Evolutionary conservation across 495 filamentous ascomycete species (phyloP), one percentile per base, ranked within the genome.

Genomic region (Clavariopsis aquatica): DNA sequence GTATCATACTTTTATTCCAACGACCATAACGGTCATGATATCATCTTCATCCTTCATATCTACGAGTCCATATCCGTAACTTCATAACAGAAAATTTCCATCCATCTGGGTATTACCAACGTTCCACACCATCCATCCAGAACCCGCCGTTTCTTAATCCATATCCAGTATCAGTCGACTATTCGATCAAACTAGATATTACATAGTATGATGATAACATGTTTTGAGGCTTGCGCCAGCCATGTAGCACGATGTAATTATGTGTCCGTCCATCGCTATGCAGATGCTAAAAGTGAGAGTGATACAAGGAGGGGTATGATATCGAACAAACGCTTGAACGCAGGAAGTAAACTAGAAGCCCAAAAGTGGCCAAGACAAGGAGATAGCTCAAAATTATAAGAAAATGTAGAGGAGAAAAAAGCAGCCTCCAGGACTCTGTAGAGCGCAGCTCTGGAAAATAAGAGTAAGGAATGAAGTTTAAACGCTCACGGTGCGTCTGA

Each of bases 401-500:
- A 43, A 34, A 28, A 49, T 41, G 15, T 38, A 26, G 51, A 52
- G 17, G 28, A 28, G 24, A 23, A 8, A 29, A 52, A 66, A 49
- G 49, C 20, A 58, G 63, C 47, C 64, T 57, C 64, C 59, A 31
- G 64, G 64, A 62, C 59, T 49, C 13, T 45, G 6, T 5, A 34
- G 65, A 68, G 65, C 65, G 34, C 65, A 63, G 65, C 65, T 68
- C 65, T 8, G 0, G 23, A n/a, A 55, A 66, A 34, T 19, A 22
- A 20, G 36, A 19, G 51, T 5, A 4, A 27, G 10, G 26, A 15
- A 31, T 53, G 51, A 31, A 53, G 29, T 31, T 68, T 31, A 71
- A 20, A 86, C 80, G 66, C 81, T 84, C 23, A 84, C 84, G 2
- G 85, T 87, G 60, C 87, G 76, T 49, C 85, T 73, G 64, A 80